Evolutionary conservation across 2,329 filamentous ascomycete species (phyloP), one percentile per base, ranked within the genome.

Genomic region (Lasiodiplodia hormozganensis): DNA sequence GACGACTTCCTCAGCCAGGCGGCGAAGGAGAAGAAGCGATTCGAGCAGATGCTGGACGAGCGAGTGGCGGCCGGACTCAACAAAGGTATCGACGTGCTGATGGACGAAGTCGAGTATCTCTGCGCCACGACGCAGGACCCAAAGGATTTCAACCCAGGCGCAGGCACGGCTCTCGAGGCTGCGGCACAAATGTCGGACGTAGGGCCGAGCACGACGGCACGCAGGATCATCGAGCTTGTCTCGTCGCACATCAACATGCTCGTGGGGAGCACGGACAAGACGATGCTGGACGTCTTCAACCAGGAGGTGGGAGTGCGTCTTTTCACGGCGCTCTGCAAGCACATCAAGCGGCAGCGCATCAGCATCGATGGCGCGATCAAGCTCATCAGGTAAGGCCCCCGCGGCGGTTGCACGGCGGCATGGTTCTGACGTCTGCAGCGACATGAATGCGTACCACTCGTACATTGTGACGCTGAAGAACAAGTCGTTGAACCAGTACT

Each of bases 21-120:
- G 0, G 92, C 92, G 38, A 91, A 97, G 74, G 94, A 96, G 72
- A 99, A 99, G 87, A 98, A 97, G 83, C 94, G 93, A 72, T 99
- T 98, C 75, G 96, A 99, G 84, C 94, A 97, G 77, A 97, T 97
- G 92, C 89, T 99, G 1, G 96, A 99, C 76, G 96, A 98, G 81
- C 92, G 93, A 70, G 96, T 99, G 8, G 96, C 96, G 4, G 94
- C 95, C 10, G 96, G 96, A 1, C 84, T 99, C 71, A 97, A 97
- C 80, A 97, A 97, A 82, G 96, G 96, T 71, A 98, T 99, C 71
- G 95, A 99, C 76, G 96, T 97, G 68, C 87, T 99, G 53, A 98
- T 99, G 92, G 94, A 97, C 74, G 96, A 99, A 82, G 94, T 98
- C 34, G 96, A 99, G 78, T 97, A 96, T 77, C 87, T 99, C 43